Evolutionary conservation across 345 rosid species (phyloP), one percentile per base, ranked within the genome.

Genomic region (Conringia planisiliqua): DNA sequence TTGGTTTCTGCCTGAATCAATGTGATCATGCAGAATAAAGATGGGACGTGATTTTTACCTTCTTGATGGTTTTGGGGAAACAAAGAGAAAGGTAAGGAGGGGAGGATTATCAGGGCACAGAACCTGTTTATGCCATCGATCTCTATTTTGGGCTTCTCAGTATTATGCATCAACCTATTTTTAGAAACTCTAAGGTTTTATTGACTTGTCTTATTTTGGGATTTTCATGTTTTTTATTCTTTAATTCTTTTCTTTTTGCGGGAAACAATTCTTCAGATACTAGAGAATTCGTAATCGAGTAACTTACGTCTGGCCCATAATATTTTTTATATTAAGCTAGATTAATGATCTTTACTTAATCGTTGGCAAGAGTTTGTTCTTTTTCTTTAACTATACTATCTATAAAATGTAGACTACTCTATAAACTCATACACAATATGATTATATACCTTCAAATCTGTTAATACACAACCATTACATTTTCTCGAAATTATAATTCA

Each of bases 181-280:
- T 43, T 52, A 14, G 50, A 68, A 39, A 6, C 47, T 66, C 27
- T 13, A 26, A 14, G 4, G 4, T 58, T 59, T 59, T 44, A 33
- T 67, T 67, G 54, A 50, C 36, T 56, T 66, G 38, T 66, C 54
- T 68, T 75, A 67, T 66, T 74, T 58, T 38, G 32, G 52, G 78
- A 24, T 46, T 33, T n/a, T 16, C 16, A 29, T 29, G 3, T 5
- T 7, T 47, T 10, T 35, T 24, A 4, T 30, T 44, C 24, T 14
- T 32, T 40, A 14, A 14, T 7, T 10, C 46, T 13, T 22, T 59
- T 50, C 16, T 50, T 20, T 16, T 48, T 47, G 13, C 27, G 20
- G 50, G 51, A 60, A 60, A 18, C 3, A 32, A 43, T 57, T 55
- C 33, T 26, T 69, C 29, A 30, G 20, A 9, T 1, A 16, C 17